Evolutionary conservation across 805 yeast species (phyloP).

Genomic region (Lipomyces starkeyi): DNA sequence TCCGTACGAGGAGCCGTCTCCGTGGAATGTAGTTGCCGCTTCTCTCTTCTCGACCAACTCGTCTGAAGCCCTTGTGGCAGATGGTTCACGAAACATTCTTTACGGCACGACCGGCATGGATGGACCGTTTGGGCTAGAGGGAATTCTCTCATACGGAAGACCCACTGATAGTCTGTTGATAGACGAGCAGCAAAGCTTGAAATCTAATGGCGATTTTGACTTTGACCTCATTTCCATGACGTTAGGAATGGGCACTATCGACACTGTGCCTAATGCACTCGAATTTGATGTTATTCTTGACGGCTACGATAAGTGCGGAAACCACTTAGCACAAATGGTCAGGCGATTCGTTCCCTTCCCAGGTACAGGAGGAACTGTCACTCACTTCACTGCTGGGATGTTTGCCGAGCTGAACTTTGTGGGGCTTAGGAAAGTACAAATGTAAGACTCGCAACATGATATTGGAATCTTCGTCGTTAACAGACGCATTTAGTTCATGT

Average conservation of each 20-base stretch:
- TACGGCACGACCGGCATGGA: conserved; percentile 10
- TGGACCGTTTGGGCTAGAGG: no score
- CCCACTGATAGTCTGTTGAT: neutral
- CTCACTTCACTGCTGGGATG: conserved; percentile 12
- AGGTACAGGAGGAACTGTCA: conserved; percentile 11
- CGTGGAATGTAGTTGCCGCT: conserved; percentile 15
- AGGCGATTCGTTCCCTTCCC: conserved; percentile 7
- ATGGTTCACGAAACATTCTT: conserved; percentile 11
- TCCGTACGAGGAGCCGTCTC: conserved; percentile 13
- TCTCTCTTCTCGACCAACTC: conserved; percentile 9
- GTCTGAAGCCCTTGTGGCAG: conserved; percentile 11
- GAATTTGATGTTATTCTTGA: neutral
- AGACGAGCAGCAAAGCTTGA: conserved; percentile 9
- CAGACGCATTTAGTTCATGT: neutral
- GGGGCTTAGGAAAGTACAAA: conserved; percentile 11
- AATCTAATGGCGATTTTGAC: conserved; percentile 9
- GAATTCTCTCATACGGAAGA: no score
- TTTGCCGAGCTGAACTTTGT: conserved; percentile 2
- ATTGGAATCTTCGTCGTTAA: neutral
- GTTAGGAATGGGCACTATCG: conserved; percentile 4
- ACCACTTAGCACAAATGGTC: conserved; percentile 5
- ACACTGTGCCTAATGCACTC: neutral
- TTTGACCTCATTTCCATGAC: conserved; percentile 9
- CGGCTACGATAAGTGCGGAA: conserved; percentile 13
- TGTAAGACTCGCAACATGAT: neutral